Percentiles rank a stretch among this genome's conserved stretches.
These are phyloP conservation scores for Raphidocelis subcapitata DNA, from an alignment of 139 green algal genomes.

Conservation along the genomic window DNA sequence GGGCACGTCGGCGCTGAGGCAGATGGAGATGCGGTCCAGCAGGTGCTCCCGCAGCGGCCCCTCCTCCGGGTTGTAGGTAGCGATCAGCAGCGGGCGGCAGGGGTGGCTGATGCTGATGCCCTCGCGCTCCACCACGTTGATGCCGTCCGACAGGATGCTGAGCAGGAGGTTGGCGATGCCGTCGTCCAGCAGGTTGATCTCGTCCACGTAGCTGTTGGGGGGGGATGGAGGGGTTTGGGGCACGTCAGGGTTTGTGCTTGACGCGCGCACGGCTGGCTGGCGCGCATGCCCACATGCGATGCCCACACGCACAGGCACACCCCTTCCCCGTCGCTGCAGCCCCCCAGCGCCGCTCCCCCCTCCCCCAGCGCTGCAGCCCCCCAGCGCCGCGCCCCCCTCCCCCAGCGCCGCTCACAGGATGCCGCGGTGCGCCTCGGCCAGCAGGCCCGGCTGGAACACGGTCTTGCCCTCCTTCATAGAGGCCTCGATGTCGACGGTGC, in stretches of 20 bases:
- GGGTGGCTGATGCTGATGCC: constrained; percentile 96
- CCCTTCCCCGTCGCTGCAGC: background rate
- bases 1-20: constrained; percentile 83
- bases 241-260: too few relatives aligned
- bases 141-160: constrained; percentile 89
- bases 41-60: constrained; percentile 95
- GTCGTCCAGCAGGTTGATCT: constrained; percentile 99
- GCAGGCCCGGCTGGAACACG: constrained; percentile 97
- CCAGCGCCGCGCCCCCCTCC: constrained; percentile 25
- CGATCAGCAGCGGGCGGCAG: constrained; percentile 94
- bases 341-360: background rate
- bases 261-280: background rate
- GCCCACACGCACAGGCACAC: background rate
- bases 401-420: constrained; percentile 44
- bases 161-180: constrained; percentile 98
- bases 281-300: too few relatives aligned
- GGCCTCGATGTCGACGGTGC: constrained; percentile 98
- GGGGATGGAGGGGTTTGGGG: too few relatives aligned
- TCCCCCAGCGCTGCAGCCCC: background rate
- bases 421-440: constrained; percentile 95
- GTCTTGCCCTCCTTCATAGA: constrained; percentile 97
- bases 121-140: constrained; percentile 97
- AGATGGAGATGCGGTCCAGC: constrained; percentile 96
- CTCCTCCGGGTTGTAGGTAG: constrained; percentile 99
- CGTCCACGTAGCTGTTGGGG: constrained; percentile 75